A percentile compares a stretch with the other conserved stretches of the same genome.
These are phyloP conservation scores for Yarrowia phangngaensis DNA, from an alignment of 805 yeast genomes.

Conservation along the genomic window DNA sequence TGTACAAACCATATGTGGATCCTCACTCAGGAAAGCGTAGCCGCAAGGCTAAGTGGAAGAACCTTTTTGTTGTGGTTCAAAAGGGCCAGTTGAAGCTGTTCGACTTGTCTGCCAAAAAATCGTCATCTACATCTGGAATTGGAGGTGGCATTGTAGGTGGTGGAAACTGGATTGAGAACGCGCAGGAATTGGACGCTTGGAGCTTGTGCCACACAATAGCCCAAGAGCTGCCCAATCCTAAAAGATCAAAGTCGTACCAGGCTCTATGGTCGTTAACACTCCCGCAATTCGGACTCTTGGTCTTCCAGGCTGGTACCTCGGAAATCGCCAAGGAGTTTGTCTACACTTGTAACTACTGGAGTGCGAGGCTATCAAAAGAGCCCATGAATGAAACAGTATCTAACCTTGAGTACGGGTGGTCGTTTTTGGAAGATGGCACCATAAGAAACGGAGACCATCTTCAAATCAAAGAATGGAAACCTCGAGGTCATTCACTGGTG, in stretches of 20 bases:
- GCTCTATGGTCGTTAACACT: slow-evolving; percentile 55
- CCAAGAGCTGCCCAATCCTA: slow-evolving; percentile 41
- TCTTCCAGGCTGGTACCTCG: slow-evolving; percentile 62
- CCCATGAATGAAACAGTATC: slow-evolving; percentile 71
- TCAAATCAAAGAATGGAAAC: slow-evolving; percentile 38
- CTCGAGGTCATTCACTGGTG: slow-evolving; percentile 37
- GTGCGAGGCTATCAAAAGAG: slow-evolving; percentile 75
- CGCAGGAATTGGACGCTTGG: slow-evolving; percentile 54
- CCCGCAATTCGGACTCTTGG: slow-evolving; percentile 47
- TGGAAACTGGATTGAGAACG: slow-evolving; percentile 67
- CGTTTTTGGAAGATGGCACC: slow-evolving; percentile 16
- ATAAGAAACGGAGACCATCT: slow-evolving; percentile 32
- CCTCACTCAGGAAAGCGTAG: slow-evolving; percentile 34
- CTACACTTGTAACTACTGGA: slow-evolving; percentile 85
- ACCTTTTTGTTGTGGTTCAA: slow-evolving; percentile 61
- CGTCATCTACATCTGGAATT: slow-evolving; percentile 32
- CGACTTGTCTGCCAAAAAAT: slow-evolving; percentile 33
- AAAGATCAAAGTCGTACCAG: slow-evolving; percentile 39
- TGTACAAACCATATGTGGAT: slow-evolving; percentile 37
- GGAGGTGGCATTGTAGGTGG: slow-evolving; percentile 46
- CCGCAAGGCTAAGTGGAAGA: slow-evolving; percentile 43
- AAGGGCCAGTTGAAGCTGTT: slow-evolving; percentile 61
- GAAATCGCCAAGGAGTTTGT: slow-evolving; percentile 68
- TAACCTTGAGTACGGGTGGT: slow-evolving; percentile 79
- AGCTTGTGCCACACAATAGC: slow-evolving; percentile 48